Evolutionary conservation across 2,329 filamentous ascomycete genomes (phyloP), one percentile per base, ranked within the genome.

Genomic region (Didymellaceae sp.): DNA sequence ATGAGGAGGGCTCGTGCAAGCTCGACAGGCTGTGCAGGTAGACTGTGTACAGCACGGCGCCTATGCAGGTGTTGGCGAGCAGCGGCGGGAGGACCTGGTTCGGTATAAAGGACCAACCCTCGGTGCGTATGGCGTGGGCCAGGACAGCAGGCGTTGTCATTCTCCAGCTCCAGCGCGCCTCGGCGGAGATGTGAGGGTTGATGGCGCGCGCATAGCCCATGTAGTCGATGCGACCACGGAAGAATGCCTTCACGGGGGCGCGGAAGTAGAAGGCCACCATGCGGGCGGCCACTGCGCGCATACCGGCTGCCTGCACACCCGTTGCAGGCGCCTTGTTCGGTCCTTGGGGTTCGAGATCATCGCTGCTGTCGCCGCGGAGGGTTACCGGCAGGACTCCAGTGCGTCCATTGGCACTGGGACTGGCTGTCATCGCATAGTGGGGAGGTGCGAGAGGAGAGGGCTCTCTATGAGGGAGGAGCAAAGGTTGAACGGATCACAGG

Each of bases 191-290:
- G 58, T 78, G 77, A 7, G 84, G 84, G 59, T 83, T 85, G 64
- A 87, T 83, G 51, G 83, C 84, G 69, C 83, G 75, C 20, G 84
- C 83, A 74, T 86, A 86, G 45, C 82, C 83, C 53, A 80, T 80
- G 70, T 91, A 96, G 77, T 97, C 92, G 57, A 97, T 91, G 51
- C 92, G 80, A 1, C 90, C 92, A 54, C 90, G 85, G 75, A 97
- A 96, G 71, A 97, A 97, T 13, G 91, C 89, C 75, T 96, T 96
- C 44, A 91, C 89, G 1, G 92, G 92, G 0, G 91, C 90, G 48
- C 91, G 82, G 70, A 96, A 97, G 55, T 96, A 97, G 65, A 96
- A 96, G 18, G 91, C 87, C 45, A 96, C 83, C 63, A 91, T 80
- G 68, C 95, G 89, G 6, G 90, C 88, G 62, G 88, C 92, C 56